These are phyloP conservation scores for Aspergillus sp. DNA, from an alignment of 2,329 filamentous ascomycete genomes.

Conservation along the genomic window DNA sequence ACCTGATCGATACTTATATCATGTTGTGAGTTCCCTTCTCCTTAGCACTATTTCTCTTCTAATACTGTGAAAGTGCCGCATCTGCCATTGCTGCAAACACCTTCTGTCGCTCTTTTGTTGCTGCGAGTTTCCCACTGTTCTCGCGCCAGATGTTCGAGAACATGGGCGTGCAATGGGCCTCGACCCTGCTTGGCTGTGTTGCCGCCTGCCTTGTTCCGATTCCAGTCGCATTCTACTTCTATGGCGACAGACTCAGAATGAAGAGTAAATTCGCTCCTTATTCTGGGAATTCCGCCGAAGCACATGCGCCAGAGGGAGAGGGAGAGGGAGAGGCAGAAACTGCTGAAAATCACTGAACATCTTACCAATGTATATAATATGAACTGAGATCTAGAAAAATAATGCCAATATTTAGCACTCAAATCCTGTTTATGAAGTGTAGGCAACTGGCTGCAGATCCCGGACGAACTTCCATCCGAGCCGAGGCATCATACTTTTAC, in stretches of 20 bases:
- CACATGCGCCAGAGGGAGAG: too few species aligned
- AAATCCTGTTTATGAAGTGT: too few species aligned
- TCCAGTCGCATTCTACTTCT: constrained; percentile 31
- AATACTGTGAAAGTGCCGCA: constrained; percentile 37
- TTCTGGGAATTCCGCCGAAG: too few species aligned
- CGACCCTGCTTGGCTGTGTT: constrained; percentile 37
- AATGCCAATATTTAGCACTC: too few species aligned
- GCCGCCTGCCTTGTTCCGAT: constrained; percentile 38
- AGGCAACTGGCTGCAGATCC: too few species aligned
- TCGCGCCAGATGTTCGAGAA: constrained; percentile 39
- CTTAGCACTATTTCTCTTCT: too few species aligned
- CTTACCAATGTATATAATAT: too few species aligned
- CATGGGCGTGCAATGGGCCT: constrained; percentile 40
- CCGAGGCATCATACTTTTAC: too few species aligned
- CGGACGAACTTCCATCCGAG: too few species aligned
- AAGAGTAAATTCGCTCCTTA: neutral
- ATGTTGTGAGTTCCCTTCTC: constrained; percentile 35
- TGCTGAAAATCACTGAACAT: too few species aligned
- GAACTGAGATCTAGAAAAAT: too few species aligned
- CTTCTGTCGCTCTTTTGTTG: constrained; percentile 40
- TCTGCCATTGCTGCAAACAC: constrained; percentile 55
- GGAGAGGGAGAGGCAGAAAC: too few species aligned
- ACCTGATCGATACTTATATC: constrained; percentile 60
- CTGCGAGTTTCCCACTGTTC: constrained; percentile 38
- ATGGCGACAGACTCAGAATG: constrained; percentile 16